These are phyloP conservation scores for Populus deltoides DNA, from an alignment of 345 rosid species.

Conservation along the genomic window DNA sequence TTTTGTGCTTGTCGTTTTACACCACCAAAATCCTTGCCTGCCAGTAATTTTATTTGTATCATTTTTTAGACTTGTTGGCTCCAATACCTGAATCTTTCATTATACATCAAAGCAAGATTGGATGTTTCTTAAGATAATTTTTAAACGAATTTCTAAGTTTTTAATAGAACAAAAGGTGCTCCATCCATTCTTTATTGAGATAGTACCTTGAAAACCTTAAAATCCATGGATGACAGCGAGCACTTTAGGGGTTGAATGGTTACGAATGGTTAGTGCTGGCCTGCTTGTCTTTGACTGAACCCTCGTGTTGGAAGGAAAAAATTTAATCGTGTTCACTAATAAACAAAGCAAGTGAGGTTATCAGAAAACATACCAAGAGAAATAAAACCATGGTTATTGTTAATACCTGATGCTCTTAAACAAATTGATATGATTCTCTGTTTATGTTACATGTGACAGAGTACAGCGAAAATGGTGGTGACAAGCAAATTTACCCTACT, in stretches of 20 bases:
- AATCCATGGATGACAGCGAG: not conserved
- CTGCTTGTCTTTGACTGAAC: not conserved
- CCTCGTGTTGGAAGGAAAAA: not conserved
- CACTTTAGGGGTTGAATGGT: not conserved
- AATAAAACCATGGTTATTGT: not conserved
- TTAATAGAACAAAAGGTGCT: too few relatives aligned
- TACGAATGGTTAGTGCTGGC: not conserved
- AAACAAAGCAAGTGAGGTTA: not conserved
- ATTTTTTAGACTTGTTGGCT: not conserved
- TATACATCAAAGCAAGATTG: not conserved
- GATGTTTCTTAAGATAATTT: too few relatives aligned
- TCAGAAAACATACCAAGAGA: not conserved
- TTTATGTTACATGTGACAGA: slow-evolving; percentile 33
- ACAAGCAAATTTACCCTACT: slow-evolving; percentile 8
- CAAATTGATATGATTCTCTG: slow-evolving; percentile 12
- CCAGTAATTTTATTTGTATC: not conserved
- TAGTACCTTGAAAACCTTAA: too few relatives aligned
- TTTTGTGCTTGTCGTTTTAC: not conserved
- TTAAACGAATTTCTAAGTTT: too few relatives aligned
- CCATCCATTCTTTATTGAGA: too few relatives aligned
- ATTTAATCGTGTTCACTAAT: not conserved
- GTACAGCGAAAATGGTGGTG: slow-evolving; percentile 1
- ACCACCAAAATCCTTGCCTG: not conserved
- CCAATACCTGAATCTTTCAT: not conserved
- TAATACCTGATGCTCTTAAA: not conserved